Percentiles rank a stretch among this genome's conserved stretches.
phyloP scores from a whole-genome alignment of 306 rosid species.

The Quercus gilva region DNA sequence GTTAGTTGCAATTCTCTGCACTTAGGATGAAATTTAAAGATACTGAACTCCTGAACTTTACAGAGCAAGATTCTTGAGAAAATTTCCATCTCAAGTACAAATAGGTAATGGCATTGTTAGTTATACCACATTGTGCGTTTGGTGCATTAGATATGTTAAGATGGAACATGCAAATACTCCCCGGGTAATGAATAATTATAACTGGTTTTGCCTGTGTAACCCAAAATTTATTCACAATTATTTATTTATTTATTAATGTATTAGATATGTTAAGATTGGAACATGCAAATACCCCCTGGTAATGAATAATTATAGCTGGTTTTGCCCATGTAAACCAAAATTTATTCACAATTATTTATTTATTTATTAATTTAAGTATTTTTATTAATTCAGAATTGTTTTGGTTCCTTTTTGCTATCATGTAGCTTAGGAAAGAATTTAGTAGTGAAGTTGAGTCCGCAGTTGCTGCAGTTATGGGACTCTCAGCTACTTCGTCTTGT shows the following conservation, averaged over 20 bases:
- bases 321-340: background rate
- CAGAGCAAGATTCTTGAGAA: too few species aligned
- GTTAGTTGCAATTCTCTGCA: too few species aligned
- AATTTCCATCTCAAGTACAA: too few species aligned
- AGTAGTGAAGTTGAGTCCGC: slow-evolving; percentile 71
- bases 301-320: background rate
- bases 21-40: too few species aligned
- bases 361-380: background rate
- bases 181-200: background rate
- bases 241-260: too few species aligned
- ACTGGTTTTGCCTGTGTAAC: background rate
- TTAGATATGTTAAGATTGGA: too few species aligned
- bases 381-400: background rate
- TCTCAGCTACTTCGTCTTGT: slow-evolving; percentile 53
- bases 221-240: background rate
- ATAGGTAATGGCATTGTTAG: background rate
- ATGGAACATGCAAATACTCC: background rate
- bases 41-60: too few species aligned
- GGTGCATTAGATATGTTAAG: background rate
- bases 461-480: slow-evolving; percentile 50
- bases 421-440: slow-evolving; percentile 76
- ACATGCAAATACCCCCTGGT: too few species aligned
- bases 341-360: background rate
- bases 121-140: background rate
- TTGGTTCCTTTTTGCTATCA: background rate